Evolutionary conservation across 176 grass and related monocot species (phyloP).

Genomic region (Tuctoria greenei): DNA sequence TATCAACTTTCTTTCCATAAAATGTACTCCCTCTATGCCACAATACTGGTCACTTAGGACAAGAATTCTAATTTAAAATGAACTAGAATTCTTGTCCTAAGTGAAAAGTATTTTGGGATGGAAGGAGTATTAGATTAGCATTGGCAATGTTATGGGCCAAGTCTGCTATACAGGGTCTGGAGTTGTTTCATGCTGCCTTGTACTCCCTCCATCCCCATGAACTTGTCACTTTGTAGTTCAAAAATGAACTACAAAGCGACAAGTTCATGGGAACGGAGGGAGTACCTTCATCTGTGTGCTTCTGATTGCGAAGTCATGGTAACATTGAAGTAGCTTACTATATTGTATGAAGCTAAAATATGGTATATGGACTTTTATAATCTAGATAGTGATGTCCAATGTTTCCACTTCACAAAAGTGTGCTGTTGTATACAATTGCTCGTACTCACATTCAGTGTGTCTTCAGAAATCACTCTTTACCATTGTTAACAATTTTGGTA

Average conservation of each 20-base stretch:
- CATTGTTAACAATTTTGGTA: constrained; percentile 11
- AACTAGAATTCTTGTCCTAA: too few relatives aligned
- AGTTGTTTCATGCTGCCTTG: constrained; percentile 10
- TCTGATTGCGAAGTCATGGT: constrained; percentile 22
- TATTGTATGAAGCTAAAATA: constrained; percentile 18
- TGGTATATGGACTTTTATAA: constrained; percentile 15
- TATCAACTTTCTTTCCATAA: not conserved
- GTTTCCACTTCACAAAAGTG: constrained; percentile 1
- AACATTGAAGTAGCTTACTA: constrained; percentile 16
- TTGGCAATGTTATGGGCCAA: constrained; percentile 18
- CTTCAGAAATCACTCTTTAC: too few relatives aligned
- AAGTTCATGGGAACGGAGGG: too few relatives aligned
- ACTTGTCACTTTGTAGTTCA: too few relatives aligned
- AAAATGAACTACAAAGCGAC: too few relatives aligned
- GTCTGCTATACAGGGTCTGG: constrained; percentile 1
- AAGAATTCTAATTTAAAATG: too few relatives aligned
- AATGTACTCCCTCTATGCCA: too few relatives aligned
- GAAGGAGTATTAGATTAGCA: constrained; percentile 2
- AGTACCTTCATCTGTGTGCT: constrained; percentile 6
- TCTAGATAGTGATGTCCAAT: not conserved
- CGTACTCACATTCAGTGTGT: not conserved
- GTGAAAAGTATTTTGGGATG: too few relatives aligned
- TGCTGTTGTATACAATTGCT: not conserved
- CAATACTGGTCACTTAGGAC: too few relatives aligned
- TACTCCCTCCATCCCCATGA: too few relatives aligned